Conservation (phyloP, 495 filamentous ascomycete species). For the Rostrohypoxylon terebratum region DNA sequence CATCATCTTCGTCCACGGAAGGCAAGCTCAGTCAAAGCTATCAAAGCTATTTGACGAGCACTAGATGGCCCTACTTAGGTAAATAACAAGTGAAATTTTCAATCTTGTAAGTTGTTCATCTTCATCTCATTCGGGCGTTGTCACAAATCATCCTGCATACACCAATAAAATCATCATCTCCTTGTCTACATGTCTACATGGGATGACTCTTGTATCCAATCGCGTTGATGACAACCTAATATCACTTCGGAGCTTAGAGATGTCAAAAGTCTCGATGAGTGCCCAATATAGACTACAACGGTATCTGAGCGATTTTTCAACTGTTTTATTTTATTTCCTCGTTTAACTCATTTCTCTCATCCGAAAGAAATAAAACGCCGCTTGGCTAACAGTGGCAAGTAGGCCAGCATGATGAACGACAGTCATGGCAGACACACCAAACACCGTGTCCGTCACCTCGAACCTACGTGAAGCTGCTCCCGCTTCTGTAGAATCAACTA, state of each 20-base stretch:
- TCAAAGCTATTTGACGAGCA: conserved; percentile 3
- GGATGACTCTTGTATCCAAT: conserved; percentile 26
- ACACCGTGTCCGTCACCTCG: conserved; percentile 35
- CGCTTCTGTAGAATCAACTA: conserved; percentile 30
- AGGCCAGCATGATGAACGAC: conserved; percentile 54
- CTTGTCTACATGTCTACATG: not conserved
- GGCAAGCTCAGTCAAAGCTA: conserved; percentile 1
- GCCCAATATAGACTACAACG: conserved; percentile 95
- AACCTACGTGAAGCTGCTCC: conserved; percentile 25
- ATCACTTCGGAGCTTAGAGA: conserved; percentile 68
- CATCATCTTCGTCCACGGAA: conserved; percentile 11
- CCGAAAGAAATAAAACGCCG: not conserved
- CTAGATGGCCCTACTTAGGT: conserved; percentile 7
- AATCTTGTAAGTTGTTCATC: conserved; percentile 28
- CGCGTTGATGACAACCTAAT: conserved; percentile 70
- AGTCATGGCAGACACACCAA: conserved; percentile 56
- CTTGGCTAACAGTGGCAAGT: conserved; percentile 42
- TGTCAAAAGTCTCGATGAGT: conserved; percentile 83
- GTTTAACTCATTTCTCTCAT: not conserved
- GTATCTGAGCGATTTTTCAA: conserved; percentile 85
- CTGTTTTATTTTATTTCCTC: no score
- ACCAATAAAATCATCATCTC: no score
- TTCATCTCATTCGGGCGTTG: not conserved
- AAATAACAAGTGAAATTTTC: not conserved
- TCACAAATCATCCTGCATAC: not conserved